Percentiles rank a stretch among this genome's conserved stretches.
phyloP scores from a whole-genome alignment of 805 yeast species.

The Candida nanaspora region DNA sequence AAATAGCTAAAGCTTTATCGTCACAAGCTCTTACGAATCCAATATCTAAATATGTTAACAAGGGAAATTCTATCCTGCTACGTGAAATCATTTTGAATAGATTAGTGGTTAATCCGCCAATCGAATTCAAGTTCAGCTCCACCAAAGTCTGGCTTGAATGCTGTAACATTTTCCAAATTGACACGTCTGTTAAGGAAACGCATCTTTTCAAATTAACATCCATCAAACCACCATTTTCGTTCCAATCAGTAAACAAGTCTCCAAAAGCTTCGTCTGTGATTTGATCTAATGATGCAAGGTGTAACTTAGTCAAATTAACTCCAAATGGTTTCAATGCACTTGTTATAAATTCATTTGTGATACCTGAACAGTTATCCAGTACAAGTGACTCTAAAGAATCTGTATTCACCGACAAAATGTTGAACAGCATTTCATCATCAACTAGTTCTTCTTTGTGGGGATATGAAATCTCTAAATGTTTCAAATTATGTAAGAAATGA shows the following conservation, averaged over 20 bases:
- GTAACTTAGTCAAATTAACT: constrained; percentile 46
- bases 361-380: constrained; percentile 65
- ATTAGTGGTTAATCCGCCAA: constrained; percentile 46
- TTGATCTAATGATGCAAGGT: constrained; percentile 52
- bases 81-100: constrained; percentile 42
- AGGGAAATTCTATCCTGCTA: constrained; percentile 37
- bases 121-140: constrained; percentile 66
- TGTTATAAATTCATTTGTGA: constrained; percentile 56
- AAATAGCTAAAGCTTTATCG: constrained; percentile 52
- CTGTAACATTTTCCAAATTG: constrained; percentile 48
- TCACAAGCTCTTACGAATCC: constrained; percentile 79
- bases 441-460: constrained; percentile 62
- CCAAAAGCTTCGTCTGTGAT: constrained; percentile 64
- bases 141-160: constrained; percentile 64
- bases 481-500: constrained; percentile 47
- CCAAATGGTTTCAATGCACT: constrained; percentile 58
- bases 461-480: constrained; percentile 57
- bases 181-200: constrained; percentile 53
- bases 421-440: constrained; percentile 59
- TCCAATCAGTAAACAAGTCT: constrained; percentile 51
- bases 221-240: constrained; percentile 50
- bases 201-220: constrained; percentile 61
- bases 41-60: constrained; percentile 59
- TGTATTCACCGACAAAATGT: constrained; percentile 56
- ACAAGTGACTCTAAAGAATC: constrained; percentile 47